Evolutionary conservation across 768 basidiomycete genomes (phyloP).

Genomic region (Sarcodon sp.): DNA sequence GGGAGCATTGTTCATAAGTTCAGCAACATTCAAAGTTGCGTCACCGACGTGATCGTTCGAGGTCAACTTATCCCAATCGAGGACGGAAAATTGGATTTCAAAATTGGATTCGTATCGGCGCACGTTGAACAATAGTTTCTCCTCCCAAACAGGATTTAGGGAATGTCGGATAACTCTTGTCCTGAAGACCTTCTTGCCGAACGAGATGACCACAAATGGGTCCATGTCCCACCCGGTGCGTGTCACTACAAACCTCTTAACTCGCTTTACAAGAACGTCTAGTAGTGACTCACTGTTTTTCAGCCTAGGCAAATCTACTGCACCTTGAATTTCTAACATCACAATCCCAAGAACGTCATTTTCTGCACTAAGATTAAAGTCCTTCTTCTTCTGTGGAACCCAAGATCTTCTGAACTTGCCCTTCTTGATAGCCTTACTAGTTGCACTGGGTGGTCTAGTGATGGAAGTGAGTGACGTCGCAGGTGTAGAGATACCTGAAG

Average conservation of each 20-base stretch:
- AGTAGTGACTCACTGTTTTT: constrained; percentile 61
- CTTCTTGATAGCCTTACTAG: constrained; percentile 16
- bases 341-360: constrained; percentile 92
- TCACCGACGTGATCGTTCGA: constrained; percentile 87
- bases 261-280: neutral
- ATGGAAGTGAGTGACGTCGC: constrained; percentile 12
- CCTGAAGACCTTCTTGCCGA: constrained; percentile 94
- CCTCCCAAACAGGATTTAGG: constrained; percentile 84
- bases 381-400: constrained; percentile 21
- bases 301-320: constrained; percentile 72
- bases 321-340: constrained; percentile 82
- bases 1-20: constrained; percentile 40
- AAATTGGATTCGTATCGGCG: constrained; percentile 73
- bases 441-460: constrained; percentile 12
- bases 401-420: constrained; percentile 27
- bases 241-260: constrained; percentile 40
- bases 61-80: constrained; percentile 94
- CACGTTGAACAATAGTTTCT: constrained; percentile 93
- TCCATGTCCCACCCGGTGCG: constrained; percentile 94
- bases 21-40: constrained; percentile 52
- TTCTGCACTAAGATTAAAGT: constrained; percentile 49
- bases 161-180: constrained; percentile 82
- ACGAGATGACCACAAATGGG: constrained; percentile 90
- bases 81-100: constrained; percentile 68
- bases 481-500: constrained; percentile 12